Conservation (phyloP, 768 basidiomycete species). For the Pilatotrama ljubarskyi region DNA sequence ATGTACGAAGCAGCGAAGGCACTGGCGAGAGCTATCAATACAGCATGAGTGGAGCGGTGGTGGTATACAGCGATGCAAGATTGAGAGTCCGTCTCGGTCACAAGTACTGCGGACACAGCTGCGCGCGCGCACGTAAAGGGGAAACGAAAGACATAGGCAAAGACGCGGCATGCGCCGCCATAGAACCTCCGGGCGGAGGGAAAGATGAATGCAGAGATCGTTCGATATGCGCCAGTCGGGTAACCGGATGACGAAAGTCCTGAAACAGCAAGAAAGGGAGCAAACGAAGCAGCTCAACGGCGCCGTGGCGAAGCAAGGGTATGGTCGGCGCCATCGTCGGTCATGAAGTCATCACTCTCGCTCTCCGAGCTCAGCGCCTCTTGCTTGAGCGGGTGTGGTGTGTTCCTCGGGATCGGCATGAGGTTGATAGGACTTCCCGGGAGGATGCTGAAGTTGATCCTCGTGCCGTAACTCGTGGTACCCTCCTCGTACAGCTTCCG, state of each 20-base stretch:
- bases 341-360: conserved; percentile 49
- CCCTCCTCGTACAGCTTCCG: conserved; percentile 87
- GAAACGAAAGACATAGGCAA: conserved; percentile 8
- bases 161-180: conserved; percentile 14
- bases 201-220: conserved; percentile 8
- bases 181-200: background rate
- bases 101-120: conserved; percentile 19
- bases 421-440: conserved; percentile 60
- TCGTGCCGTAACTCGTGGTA: conserved; percentile 61
- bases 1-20: conserved; percentile 24
- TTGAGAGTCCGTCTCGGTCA: conserved; percentile 22
- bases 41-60: conserved; percentile 31
- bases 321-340: conserved; percentile 26
- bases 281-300: conserved; percentile 17
- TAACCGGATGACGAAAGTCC: conserved; percentile 13
- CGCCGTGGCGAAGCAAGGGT: conserved; percentile 20
- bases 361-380: conserved; percentile 69
- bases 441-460: conserved; percentile 80
- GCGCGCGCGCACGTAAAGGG: conserved; percentile 4
- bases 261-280: conserved; percentile 8
- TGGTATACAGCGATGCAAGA: conserved; percentile 34
- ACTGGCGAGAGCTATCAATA: conserved; percentile 42
- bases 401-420: conserved; percentile 39
- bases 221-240: conserved; percentile 12
- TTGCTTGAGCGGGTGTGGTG: conserved; percentile 49